Conservation (phyloP, 768 basidiomycete genomes). For the Mycena haematopus region DNA sequence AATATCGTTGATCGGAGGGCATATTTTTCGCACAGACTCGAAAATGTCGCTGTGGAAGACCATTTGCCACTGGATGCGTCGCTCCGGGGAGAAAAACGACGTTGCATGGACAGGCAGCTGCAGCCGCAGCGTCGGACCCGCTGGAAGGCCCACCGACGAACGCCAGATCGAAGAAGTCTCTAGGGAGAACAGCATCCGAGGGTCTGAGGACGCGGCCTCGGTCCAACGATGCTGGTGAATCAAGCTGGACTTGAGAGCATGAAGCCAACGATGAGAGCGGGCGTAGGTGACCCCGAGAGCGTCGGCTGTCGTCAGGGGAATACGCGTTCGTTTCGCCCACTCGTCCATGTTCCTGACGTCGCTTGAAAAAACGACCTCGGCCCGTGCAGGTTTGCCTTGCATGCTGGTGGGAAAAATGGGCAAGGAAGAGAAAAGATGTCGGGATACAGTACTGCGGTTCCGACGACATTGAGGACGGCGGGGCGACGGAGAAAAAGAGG, state of each 20-base stretch:
- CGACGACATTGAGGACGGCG: slow-evolving; percentile 9
- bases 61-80: slow-evolving; percentile 90
- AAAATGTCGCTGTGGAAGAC: slow-evolving; percentile 84
- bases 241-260: slow-evolving; percentile 65
- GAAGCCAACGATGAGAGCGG: slow-evolving; percentile 79
- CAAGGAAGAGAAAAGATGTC: slow-evolving; percentile 29
- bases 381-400: slow-evolving; percentile 43
- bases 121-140: slow-evolving; percentile 73
- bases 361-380: slow-evolving; percentile 78
- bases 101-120: slow-evolving; percentile 81
- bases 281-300: slow-evolving; percentile 83
- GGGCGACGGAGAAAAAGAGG: not conserved
- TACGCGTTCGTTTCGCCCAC: slow-evolving; percentile 80
- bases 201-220: slow-evolving; percentile 63
- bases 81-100: slow-evolving; percentile 85
- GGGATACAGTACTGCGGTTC: slow-evolving; percentile 12
- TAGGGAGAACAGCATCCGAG: slow-evolving; percentile 79
- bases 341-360: slow-evolving; percentile 84
- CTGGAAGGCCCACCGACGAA: slow-evolving; percentile 75
- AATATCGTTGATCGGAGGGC: slow-evolving; percentile 73
- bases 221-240: slow-evolving; percentile 75
- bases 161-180: slow-evolving; percentile 82
- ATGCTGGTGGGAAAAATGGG: slow-evolving; percentile 31
- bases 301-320: slow-evolving; percentile 84
- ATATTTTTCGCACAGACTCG: slow-evolving; percentile 71